A percentile compares a stretch with the other conserved stretches of the same genome.
Evolutionary conservation across 176 grass and related monocot species (phyloP).

Genomic region (Miscanthus lutarioriparius): DNA sequence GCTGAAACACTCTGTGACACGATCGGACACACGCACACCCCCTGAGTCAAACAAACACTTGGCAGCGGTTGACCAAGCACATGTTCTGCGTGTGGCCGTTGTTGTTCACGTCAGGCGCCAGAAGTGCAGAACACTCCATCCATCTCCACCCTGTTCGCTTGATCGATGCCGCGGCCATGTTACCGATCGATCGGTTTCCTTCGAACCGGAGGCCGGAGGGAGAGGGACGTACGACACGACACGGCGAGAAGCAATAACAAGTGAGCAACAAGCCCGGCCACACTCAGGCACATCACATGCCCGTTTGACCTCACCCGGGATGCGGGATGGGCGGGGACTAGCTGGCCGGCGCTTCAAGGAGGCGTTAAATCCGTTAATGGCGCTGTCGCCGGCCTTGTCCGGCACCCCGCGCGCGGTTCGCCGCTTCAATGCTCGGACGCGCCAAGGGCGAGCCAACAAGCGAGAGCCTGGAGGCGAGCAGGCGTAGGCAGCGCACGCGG

Average conservation of each 20-base stretch:
- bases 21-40: too few species aligned
- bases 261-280: not conserved
- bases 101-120: not conserved
- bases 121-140: not conserved
- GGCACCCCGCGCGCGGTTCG: not conserved
- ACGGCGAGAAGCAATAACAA: too few species aligned
- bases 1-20: too few species aligned
- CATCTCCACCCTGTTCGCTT: too few species aligned
- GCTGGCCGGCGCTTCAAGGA: conserved; percentile 1
- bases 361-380: conserved; percentile 30
- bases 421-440: conserved; percentile 13
- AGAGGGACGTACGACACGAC: not conserved
- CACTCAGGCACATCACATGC: not conserved
- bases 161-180: not conserved
- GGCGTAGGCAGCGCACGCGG: too few species aligned
- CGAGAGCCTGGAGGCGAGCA: too few species aligned
- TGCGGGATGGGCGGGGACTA: too few species aligned
- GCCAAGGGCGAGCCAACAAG: not conserved
- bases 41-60: too few species aligned
- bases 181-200: not conserved
- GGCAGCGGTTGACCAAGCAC: not conserved
- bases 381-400: not conserved
- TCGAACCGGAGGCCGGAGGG: not conserved
- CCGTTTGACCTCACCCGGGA: not conserved
- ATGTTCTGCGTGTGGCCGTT: not conserved